Evolutionary conservation across 1,284 basidiomycete species (phyloP), one percentile per base, ranked within the genome.

Genomic region (Kalmanozyma brasiliensis): DNA sequence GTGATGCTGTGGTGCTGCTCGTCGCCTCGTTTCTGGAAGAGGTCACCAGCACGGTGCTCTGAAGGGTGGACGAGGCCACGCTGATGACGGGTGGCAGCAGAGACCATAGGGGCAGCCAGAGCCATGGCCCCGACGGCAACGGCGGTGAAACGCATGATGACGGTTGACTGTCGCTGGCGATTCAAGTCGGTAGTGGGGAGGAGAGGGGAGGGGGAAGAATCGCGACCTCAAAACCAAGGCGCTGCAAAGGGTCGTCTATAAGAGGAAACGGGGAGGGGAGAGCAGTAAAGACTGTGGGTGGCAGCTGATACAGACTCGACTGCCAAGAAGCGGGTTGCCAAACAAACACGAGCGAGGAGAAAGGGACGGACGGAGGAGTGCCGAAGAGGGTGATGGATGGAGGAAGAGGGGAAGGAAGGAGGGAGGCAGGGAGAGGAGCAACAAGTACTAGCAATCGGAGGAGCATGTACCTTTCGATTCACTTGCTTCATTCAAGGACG

Each of bases 21-120:
- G 23, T 45, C 53, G 37, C n/a, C 49, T 11, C 66, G 64, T 36
- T 72, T 63, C 44, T 36, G 19, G 65, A 72, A 72, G 22, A 72
- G 64, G 33, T 69, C 55, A 11, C 70, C 70, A 26, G 66, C 60
- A n/a, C 60, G 57, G 37, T 73, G 70, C 24, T 64, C 52, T 7
- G 46, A 26, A 24, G 60, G 56, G 48, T 64, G 44, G 51, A 68
- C 52, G 14, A 73, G 59, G 33, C 70, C 66, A 41, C 55, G 55
- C 40, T 65, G 49, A 40, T 61, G 52, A 40, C 29, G 53, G 19
- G 37, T 41, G 4, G 52, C 41, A 20, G 63, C 62, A 35, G 59
- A 52, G 41, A 51, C 67, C 23, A 66, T 43, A 23, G 68, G 58
- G 36, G 68, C 58, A 29, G 63, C 62, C 14, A 71, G 51, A 34